Evolutionary conservation across 2,329 filamentous ascomycete genomes (phyloP), one percentile per base, ranked within the genome.

Genomic region (Aureobasidium sp.): DNA sequence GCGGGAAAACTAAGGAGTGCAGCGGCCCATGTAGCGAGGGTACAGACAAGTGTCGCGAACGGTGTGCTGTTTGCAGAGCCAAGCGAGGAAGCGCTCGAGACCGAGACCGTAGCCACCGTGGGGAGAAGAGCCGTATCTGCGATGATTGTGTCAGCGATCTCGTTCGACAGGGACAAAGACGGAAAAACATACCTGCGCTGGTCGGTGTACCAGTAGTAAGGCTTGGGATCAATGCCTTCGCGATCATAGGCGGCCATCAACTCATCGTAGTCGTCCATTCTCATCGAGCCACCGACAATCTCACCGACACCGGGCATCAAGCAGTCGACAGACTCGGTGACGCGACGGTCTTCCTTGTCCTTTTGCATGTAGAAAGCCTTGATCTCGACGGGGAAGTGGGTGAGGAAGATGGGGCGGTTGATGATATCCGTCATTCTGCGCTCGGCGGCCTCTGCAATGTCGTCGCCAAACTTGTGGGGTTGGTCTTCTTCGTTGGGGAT

Each of bases 311-410:
- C 91, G 12, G 94, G 94, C 91, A 99, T 88, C 65, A 88, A 73
- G 63, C 84, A 83, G 67, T 99, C 94, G 15, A 97, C 93, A 65
- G 86, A 91, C 81, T 99, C 93, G 0, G 94, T 99, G 31, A 97
- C 91, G 29, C 92, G 84, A 33, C 77, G 78, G 72, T 99, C 94
- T 33, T 82, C 77, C 47, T 82, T 80, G 69, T 93, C 94, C 77
- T 88, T 92, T 77, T 92, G 88, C 94, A 99, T 99, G 83, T 99
- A 99, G 76, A 99, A 99, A 1, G 94, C 89, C 82, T 99, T 99
- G 82, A 99, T 96, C 78, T 93, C 91, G 63, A 87, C 87, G 22
- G 94, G 94, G 85, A 99, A 99, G 78, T 97, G 93, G 2, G 93
- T 97, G 45, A 97, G 82, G 80, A 97, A 90, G 75, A 99, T 96